Percentiles rank a stretch among this genome's conserved stretches.
Conservation (phyloP, 257 asterid genomes). For the Salvia rosmarinus region DNA sequence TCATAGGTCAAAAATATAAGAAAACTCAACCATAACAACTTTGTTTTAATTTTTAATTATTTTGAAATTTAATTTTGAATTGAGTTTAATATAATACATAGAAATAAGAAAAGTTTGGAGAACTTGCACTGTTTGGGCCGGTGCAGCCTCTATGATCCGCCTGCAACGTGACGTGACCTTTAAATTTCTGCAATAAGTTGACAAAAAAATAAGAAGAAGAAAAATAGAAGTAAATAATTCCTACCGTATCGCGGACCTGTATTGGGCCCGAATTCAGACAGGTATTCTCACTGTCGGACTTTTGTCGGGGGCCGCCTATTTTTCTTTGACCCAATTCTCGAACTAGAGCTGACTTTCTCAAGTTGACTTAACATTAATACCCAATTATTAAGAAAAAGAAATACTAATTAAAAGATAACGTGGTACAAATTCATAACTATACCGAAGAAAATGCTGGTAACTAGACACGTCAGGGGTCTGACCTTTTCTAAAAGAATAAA, state of each 20-base stretch:
- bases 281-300: slow-evolving; percentile 46
- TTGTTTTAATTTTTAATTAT: too few relatives aligned
- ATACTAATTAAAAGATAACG: not conserved
- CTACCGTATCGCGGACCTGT: too few relatives aligned
- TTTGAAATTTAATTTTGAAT: too few relatives aligned
- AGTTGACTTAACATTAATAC: slow-evolving; percentile 25
- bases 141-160: too few relatives aligned
- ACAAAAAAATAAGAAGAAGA: not conserved
- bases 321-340: slow-evolving; percentile 46
- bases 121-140: too few relatives aligned
- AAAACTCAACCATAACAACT: too few relatives aligned
- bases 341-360: slow-evolving; percentile 38
- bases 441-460: not conserved
- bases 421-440: slow-evolving; percentile 1
- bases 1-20: too few relatives aligned
- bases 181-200: too few relatives aligned
- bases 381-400: slow-evolving; percentile 6
- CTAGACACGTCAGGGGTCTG: slow-evolving; percentile 28
- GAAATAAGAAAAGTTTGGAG: too few relatives aligned
- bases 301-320: slow-evolving; percentile 51
- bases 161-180: too few relatives aligned
- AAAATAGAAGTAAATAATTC: too few relatives aligned
- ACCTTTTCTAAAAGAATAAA: not conserved
- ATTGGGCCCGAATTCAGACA: slow-evolving; percentile 38
- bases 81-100: too few relatives aligned